Conservation (phyloP, 345 rosid species). For the Nephelium lappaceum region DNA sequence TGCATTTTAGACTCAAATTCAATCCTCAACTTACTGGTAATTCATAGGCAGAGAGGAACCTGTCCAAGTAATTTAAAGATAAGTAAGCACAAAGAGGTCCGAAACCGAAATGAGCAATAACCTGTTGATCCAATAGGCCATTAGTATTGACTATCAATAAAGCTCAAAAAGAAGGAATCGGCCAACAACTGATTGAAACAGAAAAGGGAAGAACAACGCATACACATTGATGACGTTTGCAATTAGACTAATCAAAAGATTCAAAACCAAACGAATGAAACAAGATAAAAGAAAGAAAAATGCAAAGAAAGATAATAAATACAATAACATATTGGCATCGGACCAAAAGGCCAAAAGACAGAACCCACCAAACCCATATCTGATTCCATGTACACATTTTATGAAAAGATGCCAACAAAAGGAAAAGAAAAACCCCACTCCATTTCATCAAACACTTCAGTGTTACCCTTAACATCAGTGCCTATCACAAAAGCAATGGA, state of each 20-base stretch:
- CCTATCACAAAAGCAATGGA: conserved; percentile 10
- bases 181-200: conserved; percentile 26
- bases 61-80: conserved; percentile 71
- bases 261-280: conserved; percentile 8
- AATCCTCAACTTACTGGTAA: conserved; percentile 54
- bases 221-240: neutral
- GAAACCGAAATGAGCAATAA: conserved; percentile 60
- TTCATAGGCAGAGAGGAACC: conserved; percentile 68
- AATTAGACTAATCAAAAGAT: conserved; percentile 7
- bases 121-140: conserved; percentile 46
- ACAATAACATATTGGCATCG: conserved; percentile 18
- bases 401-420: conserved; percentile 15
- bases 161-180: conserved; percentile 17
- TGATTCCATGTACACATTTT: conserved; percentile 8
- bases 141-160: conserved; percentile 22
- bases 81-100: conserved; percentile 67
- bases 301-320: neutral
- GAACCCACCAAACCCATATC: conserved; percentile 37
- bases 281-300: neutral
- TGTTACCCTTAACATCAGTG: neutral
- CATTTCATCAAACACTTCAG: conserved; percentile 8
- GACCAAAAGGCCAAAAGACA: conserved; percentile 21
- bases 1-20: neutral
- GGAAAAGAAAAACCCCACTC: conserved; percentile 11
- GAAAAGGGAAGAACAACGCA: conserved; percentile 20